Evolutionary conservation across 1,284 basidiomycete species (phyloP), one percentile per base, ranked within the genome.

Genomic region (Cutaneotrichosporon daszewskae): DNA sequence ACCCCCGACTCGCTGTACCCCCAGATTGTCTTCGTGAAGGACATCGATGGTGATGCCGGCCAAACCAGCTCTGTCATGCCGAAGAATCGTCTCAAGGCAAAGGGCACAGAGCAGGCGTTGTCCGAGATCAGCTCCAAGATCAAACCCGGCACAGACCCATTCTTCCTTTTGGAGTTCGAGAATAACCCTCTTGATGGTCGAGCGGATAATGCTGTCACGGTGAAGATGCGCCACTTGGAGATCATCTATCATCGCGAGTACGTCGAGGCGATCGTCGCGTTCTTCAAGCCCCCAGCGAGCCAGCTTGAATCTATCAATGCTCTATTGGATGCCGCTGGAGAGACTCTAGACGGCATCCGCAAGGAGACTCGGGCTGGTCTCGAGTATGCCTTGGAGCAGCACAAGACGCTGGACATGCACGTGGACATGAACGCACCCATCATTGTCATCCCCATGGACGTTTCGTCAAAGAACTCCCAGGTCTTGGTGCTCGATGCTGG

Each of bases 341-440:
- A 94, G 66, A 97, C 94, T 0, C 76, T 99, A 4, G 95, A 98
- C 64, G 92, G 88, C 4, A 76, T 99, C 38, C 80, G 92, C 41
- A 92, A 94, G 63, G 91, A 98, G 66, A 98, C 95, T 1, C 76
- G 96, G 47, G 88, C 91, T 1, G 90, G 95, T 6, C 75, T 99
- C 36, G 95, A 98, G 72, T 87, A 85, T 71, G 95, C 94, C 0
- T 72, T 99, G 26, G 70, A 71, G 28, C 62, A 68, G 43, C 69
- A 71, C 58, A 70, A 71, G 53, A 99, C 94, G 0, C 77, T 99
- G 36, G 94, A 99, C 65, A 77, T 99, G 24, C 86, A 88, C 56
- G 82, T 99, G 72, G 94, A 98, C 62, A 81, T 99, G 77, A 89
- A 96, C 62, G 91, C 95, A 3, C 95, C 95, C 4, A 84, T 99